phyloP scores from a whole-genome alignment of 176 grass and related monocot genomes.

The Oryza punctata region DNA sequence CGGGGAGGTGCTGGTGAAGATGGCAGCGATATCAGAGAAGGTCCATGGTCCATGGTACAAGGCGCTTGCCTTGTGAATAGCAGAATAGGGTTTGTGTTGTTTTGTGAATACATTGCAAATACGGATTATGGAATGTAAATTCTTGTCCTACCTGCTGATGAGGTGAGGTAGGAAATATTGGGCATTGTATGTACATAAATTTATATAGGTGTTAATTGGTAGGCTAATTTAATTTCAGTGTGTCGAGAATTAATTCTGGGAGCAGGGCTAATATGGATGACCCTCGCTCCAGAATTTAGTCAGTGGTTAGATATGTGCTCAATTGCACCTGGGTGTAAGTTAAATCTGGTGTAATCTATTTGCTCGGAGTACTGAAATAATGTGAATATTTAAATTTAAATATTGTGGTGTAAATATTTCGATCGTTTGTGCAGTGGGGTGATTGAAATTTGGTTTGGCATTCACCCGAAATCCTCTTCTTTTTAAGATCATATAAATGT shows the following conservation, averaged over 20 bases:
- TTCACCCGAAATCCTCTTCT: not conserved
- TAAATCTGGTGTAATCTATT: not conserved
- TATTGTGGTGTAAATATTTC: not conserved
- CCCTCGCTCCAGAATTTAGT: constrained; percentile 40
- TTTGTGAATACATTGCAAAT: constrained; percentile 36
- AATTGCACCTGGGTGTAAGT: constrained; percentile 22
- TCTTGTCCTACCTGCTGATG: constrained; percentile 25
- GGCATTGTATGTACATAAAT: constrained; percentile 47
- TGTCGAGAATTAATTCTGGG: constrained; percentile 19
- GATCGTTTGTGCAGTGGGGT: not conserved
- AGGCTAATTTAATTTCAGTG: constrained; percentile 28
- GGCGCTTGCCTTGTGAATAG: constrained; percentile 46
- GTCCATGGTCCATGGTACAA: constrained; percentile 88
- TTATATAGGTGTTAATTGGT: constrained; percentile 15
- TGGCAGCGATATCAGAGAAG: constrained; percentile 54
- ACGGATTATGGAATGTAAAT: constrained; percentile 20
- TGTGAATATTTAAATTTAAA: constrained; percentile 29
- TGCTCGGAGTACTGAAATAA: constrained; percentile 34
- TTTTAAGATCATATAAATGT: not conserved
- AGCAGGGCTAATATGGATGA: constrained; percentile 45
- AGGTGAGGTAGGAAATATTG: constrained; percentile 34
- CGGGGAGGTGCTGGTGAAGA: constrained; percentile 45
- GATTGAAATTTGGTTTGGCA: not conserved
- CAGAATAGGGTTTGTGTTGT: not conserved
- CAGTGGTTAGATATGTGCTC: not conserved